Base-by-base conservation (phyloP, 352 stramenopile species). In the Globisporangium spiculum region DNA sequence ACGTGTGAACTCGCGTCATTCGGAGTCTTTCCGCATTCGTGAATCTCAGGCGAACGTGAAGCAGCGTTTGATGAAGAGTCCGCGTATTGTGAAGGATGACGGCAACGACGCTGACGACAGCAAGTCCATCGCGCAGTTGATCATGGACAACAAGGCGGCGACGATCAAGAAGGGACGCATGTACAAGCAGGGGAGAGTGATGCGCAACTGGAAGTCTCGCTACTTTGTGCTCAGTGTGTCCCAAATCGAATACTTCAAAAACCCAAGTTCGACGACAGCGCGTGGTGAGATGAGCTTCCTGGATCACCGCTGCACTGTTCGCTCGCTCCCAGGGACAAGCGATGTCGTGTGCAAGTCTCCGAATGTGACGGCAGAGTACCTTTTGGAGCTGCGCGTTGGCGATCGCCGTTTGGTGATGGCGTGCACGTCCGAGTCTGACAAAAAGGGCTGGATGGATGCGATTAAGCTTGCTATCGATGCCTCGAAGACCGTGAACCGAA, bases 101-200 rank as follows among this genome's bases (percentile, higher is more conserved):
- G 79, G 78, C 59, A 89, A 86, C 60, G 86, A 92, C 22, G 74
- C 71, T 1, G 81, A 93, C 52, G 87, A 95, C 54, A 88, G 74
- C 64, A 91, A 92, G 68, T 91, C 87, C 44, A 95, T 95, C 46
- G 83, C 85, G 52, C 84, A 92, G 62, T 63, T 95, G 44, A 95
- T 95, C 71, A 73, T 93, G 62, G 84, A 95, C 60, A 95, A 95
- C 72, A 81, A 92, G 69, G 81, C 83, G 30, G 87, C 87, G 27
- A 95, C 87, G 20, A 95, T 95, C 70, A 95, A 95, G 74, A 95
- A 95, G 68, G 87, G 87, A 1, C 83, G 84, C 34, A 95, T 95
- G 85, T 95, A 92, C 70, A 93, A 95, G 73, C 87, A 95, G 63
- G 86, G 84, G 20, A 80, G 87, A 36, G 80, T 95, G 62, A 91